Evolutionary conservation across 208 protist genomes (phyloP).

Genomic region (Leishmania tarentolae): DNA sequence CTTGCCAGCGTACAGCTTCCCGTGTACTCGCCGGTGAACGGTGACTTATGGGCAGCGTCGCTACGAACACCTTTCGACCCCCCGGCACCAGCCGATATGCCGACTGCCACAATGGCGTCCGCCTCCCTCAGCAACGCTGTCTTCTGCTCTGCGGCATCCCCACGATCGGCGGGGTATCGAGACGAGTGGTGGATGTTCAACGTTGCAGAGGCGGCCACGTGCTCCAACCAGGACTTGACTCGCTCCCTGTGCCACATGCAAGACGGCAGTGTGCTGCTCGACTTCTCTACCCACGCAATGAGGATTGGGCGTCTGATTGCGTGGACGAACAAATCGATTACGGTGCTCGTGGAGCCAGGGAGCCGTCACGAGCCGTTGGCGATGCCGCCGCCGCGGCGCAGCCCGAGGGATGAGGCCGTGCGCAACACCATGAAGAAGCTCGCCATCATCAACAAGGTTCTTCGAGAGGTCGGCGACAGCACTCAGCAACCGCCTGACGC

Average conservation of each 20-base stretch:
- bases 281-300: conserved; percentile 57
- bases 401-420: conserved; percentile 40
- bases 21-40: conserved; percentile 77
- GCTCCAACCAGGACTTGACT: conserved; percentile 62
- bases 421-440: conserved; percentile 54
- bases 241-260: conserved; percentile 66
- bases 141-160: not conserved
- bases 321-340: conserved; percentile 58
- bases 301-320: conserved; percentile 62
- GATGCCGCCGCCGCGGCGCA: conserved; percentile 60
- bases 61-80: not conserved
- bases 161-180: not conserved
- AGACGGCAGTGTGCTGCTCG: conserved; percentile 64
- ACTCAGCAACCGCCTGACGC: conserved; percentile 19
- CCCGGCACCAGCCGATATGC: not conserved
- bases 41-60: conserved; percentile 42
- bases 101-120: conserved; percentile 4
- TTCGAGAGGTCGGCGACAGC: conserved; percentile 32
- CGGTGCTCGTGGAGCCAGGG: conserved; percentile 50
- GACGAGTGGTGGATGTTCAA: conserved; percentile 39
- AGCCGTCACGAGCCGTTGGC: conserved; percentile 42
- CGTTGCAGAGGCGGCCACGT: conserved; percentile 65
- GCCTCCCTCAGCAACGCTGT: conserved; percentile 2
- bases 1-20: conserved; percentile 42
- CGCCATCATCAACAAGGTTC: conserved; percentile 58